These are phyloP conservation scores for Fusarium fujikuroi DNA, from an alignment of 2,329 filamentous ascomycete species.

Conservation along the genomic window DNA sequence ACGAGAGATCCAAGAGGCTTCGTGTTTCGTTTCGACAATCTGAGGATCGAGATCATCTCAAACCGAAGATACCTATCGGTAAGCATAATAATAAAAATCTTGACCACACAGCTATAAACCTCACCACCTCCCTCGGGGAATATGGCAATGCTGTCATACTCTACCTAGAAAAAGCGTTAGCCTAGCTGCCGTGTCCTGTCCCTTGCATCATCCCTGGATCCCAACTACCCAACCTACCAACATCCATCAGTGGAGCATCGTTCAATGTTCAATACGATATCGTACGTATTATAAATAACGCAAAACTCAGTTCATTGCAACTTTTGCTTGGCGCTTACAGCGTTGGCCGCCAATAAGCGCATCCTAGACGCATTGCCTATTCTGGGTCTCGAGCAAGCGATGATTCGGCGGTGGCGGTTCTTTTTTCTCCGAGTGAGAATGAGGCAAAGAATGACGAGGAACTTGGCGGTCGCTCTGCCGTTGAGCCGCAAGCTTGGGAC, in stretches of 20 bases:
- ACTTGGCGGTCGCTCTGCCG: constrained; percentile 30
- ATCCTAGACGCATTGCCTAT: constrained; percentile 22
- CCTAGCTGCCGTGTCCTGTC: not conserved
- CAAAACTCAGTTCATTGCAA: not conserved
- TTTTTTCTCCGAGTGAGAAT: not conserved
- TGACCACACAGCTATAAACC: not conserved
- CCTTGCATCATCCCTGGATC: not conserved
- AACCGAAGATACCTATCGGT: not conserved
- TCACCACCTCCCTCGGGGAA: not conserved
- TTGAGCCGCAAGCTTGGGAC: constrained; percentile 24
- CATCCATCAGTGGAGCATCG: not conserved
- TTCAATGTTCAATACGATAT: constrained; percentile 10
- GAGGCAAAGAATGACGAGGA: constrained; percentile 14
- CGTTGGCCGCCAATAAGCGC: constrained; percentile 25
- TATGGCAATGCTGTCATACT: not conserved
- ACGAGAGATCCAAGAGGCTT: not conserved
- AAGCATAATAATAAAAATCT: too few relatives aligned
- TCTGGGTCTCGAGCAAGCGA: not conserved
- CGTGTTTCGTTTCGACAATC: not conserved
- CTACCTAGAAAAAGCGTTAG: not conserved
- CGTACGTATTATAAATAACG: constrained; percentile 12
- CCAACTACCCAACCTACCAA: not conserved
- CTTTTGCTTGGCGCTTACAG: constrained; percentile 15
- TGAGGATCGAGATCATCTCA: not conserved
- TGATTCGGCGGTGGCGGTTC: constrained; percentile 20